phyloP scores from a whole-genome alignment of 1,284 basidiomycete species.

The Trichosporon ovoides region DNA sequence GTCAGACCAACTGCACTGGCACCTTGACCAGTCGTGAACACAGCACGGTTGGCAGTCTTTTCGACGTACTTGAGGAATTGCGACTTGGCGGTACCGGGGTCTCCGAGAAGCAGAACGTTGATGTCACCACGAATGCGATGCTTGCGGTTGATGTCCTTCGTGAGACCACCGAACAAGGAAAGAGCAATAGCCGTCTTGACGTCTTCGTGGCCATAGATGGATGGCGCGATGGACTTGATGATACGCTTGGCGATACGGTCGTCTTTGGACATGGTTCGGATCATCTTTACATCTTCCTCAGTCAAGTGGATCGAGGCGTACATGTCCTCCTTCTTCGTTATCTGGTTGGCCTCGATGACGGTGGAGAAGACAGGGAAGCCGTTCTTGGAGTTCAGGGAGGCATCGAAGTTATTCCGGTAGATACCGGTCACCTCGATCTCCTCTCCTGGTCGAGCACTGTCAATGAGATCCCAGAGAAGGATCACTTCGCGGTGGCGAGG shows the following conservation, averaged over 20 bases:
- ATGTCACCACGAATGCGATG: conserved; percentile 96
- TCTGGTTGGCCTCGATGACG: conserved; percentile 92
- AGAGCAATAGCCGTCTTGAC: conserved; percentile 97
- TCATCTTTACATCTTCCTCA: conserved; percentile 91
- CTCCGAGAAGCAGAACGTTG: conserved; percentile 92
- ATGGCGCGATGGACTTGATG: conserved; percentile 96
- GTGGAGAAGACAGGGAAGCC: conserved; percentile 99
- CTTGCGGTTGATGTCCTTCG: conserved; percentile 95
- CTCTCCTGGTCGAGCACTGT: conserved; percentile 95
- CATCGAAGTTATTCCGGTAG: conserved; percentile 98
- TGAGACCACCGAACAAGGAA: conserved; percentile 86
- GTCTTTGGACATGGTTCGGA: conserved; percentile 77
- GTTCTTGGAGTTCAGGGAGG: conserved; percentile 95
- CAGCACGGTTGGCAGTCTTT: conserved; percentile 93
- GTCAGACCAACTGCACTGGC: conserved; percentile 97
- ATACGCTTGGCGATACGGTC: conserved; percentile 94
- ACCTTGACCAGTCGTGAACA: conserved; percentile 98
- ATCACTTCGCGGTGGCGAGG: conserved; percentile 96
- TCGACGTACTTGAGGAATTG: conserved; percentile 99
- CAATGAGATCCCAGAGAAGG: conserved; percentile 95
- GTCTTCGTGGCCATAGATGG: conserved; percentile 97
- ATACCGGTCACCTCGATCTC: conserved; percentile 97
- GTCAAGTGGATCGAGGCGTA: conserved; percentile 95
- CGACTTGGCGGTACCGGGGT: conserved; percentile 97
- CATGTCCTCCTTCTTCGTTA: conserved; percentile 90